Conservation (phyloP, 345 rosid genomes). For the rapeseed (Brassica napus) region Da-Ae NC_063438.1:19199001-19199500, state of each 20-base stretch:
- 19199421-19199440: not conserved
- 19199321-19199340: constrained; percentile 22
- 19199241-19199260: constrained; percentile 40
- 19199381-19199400: constrained; percentile 11
- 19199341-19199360: constrained; percentile 26
- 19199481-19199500: not conserved
- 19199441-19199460: not conserved
- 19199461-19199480: not conserved
- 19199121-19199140: constrained; percentile 32
- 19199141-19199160: constrained; percentile 34
- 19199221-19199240: constrained; percentile 39
- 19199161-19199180: constrained; percentile 17
- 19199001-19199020: constrained; percentile 1
- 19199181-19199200: constrained; percentile 28
- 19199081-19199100: constrained; percentile 5
- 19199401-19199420: not conserved
- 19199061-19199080: constrained; percentile 26
- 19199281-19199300: constrained; percentile 24
- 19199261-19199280: constrained; percentile 27
- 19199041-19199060: constrained; percentile 33
- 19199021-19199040: constrained; percentile 36
- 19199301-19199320: not conserved
- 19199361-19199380: not conserved
- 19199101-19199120: constrained; percentile 23
- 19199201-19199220: constrained; percentile 38